These are phyloP conservation scores for Boletus fagicola DNA, from an alignment of 768 basidiomycete species.

Conservation along the genomic window DNA sequence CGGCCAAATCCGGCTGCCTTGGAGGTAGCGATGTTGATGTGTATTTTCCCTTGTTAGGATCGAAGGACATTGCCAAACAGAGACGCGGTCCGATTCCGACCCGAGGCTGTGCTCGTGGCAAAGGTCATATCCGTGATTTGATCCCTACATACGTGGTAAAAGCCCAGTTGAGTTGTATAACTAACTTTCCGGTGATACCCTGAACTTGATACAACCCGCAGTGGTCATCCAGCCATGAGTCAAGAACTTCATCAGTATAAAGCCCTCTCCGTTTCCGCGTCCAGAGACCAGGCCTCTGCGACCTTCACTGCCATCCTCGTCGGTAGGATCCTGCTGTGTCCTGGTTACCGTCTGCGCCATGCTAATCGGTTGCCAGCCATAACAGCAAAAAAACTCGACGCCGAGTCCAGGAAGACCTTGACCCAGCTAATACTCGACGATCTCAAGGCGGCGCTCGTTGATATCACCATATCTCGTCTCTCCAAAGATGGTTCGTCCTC, in stretches of 20 bases:
- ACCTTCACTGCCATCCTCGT: conserved; percentile 13
- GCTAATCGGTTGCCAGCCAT: conserved; percentile 18
- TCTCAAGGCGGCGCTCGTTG: conserved; percentile 39
- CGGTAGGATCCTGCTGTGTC: conserved; percentile 14
- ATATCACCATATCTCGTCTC: conserved; percentile 47
- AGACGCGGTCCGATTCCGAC: conserved; percentile 7
- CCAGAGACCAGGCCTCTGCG: conserved; percentile 5
- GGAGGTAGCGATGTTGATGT: not conserved
- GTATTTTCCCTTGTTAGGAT: conserved; percentile 25
- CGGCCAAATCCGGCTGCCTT: conserved; percentile 3
- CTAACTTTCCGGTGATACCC: not conserved
- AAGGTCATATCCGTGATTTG: not conserved
- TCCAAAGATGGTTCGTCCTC: conserved; percentile 50
- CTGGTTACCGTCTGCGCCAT: conserved; percentile 2
- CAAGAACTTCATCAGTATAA: conserved; percentile 18
- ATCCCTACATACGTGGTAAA: not conserved
- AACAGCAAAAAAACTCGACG: conserved; percentile 30
- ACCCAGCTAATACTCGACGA: conserved; percentile 61
- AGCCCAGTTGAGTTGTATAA: not conserved
- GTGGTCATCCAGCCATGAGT: conserved; percentile 15
- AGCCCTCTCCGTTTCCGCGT: conserved; percentile 12
- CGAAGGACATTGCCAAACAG: conserved; percentile 18
- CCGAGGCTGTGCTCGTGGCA: conserved; percentile 16
- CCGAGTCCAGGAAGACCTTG: conserved; percentile 49
- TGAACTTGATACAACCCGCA: not conserved